Conservation (phyloP, 345 rosid species). For the Heritiera littoralis region DNA sequence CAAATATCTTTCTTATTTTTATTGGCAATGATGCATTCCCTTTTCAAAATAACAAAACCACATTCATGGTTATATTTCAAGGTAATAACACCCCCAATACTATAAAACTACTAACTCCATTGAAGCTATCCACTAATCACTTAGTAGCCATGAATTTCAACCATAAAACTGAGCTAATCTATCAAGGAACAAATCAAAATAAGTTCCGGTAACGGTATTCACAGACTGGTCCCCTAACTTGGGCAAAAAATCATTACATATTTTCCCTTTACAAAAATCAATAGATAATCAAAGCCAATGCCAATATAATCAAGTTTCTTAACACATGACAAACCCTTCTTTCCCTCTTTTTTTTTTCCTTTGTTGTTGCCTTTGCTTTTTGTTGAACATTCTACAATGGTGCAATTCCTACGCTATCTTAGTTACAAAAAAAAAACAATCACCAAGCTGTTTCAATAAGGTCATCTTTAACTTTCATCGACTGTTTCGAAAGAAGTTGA, state of each 20-base stretch:
- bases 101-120: too few relatives aligned
- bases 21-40: too few relatives aligned
- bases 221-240: too few relatives aligned
- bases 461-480: slow-evolving; percentile 28
- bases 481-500: slow-evolving; percentile 64
- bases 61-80: too few relatives aligned
- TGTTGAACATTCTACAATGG: slow-evolving; percentile 34
- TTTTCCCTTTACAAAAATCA: background rate
- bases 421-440: slow-evolving; percentile 43
- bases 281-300: slow-evolving; percentile 12
- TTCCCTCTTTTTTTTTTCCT: background rate
- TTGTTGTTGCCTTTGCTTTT: slow-evolving; percentile 16
- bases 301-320: slow-evolving; percentile 9
- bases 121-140: too few relatives aligned
- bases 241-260: background rate
- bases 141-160: too few relatives aligned
- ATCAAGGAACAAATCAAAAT: too few relatives aligned
- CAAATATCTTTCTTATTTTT: too few relatives aligned
- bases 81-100: too few relatives aligned
- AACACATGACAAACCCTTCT: slow-evolving; percentile 10
- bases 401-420: slow-evolving; percentile 36
- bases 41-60: too few relatives aligned
- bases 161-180: too few relatives aligned
- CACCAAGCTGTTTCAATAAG: slow-evolving; percentile 17
- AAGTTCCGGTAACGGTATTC: too few relatives aligned